These are phyloP conservation scores for Phytophthora ramorum DNA, from an alignment of 352 stramenopile genomes.

Conservation along the genomic window DNA sequence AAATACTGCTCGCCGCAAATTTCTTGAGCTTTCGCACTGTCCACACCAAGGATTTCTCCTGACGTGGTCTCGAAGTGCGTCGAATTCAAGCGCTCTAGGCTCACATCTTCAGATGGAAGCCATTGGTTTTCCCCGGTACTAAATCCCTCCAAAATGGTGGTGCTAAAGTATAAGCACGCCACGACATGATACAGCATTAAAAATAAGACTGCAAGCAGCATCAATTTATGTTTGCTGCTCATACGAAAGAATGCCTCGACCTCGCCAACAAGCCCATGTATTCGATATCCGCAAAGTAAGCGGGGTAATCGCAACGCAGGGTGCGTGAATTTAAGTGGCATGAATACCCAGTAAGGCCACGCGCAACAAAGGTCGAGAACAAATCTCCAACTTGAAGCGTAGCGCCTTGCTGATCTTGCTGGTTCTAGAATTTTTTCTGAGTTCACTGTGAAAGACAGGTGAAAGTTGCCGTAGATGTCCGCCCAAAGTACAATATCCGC, in stretches of 20 bases:
- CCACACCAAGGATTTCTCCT: slow-evolving; percentile 22
- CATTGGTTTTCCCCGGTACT: slow-evolving; percentile 49
- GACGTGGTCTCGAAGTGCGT: slow-evolving; percentile 41
- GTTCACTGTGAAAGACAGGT: slow-evolving; percentile 57
- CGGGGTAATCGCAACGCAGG: slow-evolving; percentile 38
- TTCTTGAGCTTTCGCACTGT: slow-evolving; percentile 26
- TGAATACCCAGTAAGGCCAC: slow-evolving; percentile 52
- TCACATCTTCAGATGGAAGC: slow-evolving; percentile 57
- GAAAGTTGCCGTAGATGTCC: slow-evolving; percentile 58
- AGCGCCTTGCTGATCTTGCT: slow-evolving; percentile 44
- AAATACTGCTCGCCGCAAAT: slow-evolving; percentile 64
- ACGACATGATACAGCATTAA: slow-evolving; percentile 64
- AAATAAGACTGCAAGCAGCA: slow-evolving; percentile 48
- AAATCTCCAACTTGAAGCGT: slow-evolving; percentile 40
- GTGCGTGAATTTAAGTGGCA: slow-evolving; percentile 18
- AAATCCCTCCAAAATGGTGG: slow-evolving; percentile 52
- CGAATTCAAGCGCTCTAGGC: slow-evolving; percentile 41
- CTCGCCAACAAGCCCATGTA: slow-evolving; percentile 47
- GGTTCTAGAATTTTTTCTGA: slow-evolving; percentile 54
- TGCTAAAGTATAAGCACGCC: slow-evolving; percentile 61
- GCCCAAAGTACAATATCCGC: slow-evolving; percentile 49
- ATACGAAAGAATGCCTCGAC: slow-evolving; percentile 47
- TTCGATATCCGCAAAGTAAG: slow-evolving; percentile 43
- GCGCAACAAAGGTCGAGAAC: slow-evolving; percentile 40
- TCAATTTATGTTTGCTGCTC: slow-evolving; percentile 45